A percentile compares a stretch with the other conserved stretches of the same genome.
phyloP scores from a whole-genome alignment of 345 rosid genomes.

The Trapa bicornis region DNA sequence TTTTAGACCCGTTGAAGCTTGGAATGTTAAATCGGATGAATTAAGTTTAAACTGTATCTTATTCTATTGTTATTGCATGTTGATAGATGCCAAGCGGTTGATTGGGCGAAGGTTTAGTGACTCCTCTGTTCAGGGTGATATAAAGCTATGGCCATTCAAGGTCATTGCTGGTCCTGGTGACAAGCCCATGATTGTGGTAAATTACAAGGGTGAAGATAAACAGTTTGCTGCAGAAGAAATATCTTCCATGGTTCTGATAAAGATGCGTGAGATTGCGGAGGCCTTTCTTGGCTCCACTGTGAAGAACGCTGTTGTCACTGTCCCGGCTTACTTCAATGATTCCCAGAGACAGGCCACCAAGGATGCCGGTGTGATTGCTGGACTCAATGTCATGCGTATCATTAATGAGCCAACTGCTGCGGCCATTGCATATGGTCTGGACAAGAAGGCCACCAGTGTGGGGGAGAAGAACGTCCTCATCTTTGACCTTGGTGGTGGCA shows the following conservation, averaged over 20 bases:
- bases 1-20: too few relatives aligned
- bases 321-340: constrained; percentile 44
- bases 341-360: constrained; percentile 49
- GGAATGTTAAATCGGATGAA: too few relatives aligned
- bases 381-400: constrained; percentile 32
- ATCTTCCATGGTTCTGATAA: constrained; percentile 38
- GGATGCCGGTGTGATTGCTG: constrained; percentile 37
- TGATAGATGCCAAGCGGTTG: constrained; percentile 18
- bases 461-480: too few relatives aligned
- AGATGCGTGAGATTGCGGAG: constrained; percentile 46
- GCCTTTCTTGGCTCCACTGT: constrained; percentile 31
- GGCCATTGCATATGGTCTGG: too few relatives aligned
- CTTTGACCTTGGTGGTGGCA: constrained; percentile 37
- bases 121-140: constrained; percentile 27
- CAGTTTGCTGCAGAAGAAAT: constrained; percentile 42
- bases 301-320: constrained; percentile 39
- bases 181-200: constrained; percentile 25
- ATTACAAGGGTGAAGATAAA: constrained; percentile 27
- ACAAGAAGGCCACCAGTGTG: too few relatives aligned
- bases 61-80: too few relatives aligned
- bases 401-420: constrained; percentile 13
- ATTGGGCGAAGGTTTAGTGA: constrained; percentile 34
- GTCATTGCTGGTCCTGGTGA: constrained; percentile 23
- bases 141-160: constrained; percentile 37
- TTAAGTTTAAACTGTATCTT: too few relatives aligned